phyloP scores from a whole-genome alignment of 768 basidiomycete genomes.

The Phlebiopsis gigantea region DNA sequence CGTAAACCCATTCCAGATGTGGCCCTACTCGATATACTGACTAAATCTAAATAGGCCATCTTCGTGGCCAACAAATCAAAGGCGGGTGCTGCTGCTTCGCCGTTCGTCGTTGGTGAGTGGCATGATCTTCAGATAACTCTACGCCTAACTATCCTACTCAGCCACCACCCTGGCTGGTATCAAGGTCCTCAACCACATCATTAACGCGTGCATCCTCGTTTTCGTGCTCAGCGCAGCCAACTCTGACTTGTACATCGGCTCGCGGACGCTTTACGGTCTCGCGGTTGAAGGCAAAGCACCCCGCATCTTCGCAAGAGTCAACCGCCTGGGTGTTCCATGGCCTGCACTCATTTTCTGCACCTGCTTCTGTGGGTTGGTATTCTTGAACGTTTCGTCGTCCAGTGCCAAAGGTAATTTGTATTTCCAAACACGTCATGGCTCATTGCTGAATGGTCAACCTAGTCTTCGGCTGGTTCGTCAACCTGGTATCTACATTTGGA shows the following conservation, averaged over 20 bases:
- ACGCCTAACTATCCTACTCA: background rate
- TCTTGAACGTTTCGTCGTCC: conserved; percentile 48
- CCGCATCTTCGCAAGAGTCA: conserved; percentile 32
- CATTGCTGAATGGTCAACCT: background rate
- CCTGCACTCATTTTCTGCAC: conserved; percentile 47
- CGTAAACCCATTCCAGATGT: conserved; percentile 21
- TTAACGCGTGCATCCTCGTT: conserved; percentile 58
- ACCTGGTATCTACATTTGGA: conserved; percentile 36
- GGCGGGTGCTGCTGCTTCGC: conserved; percentile 52
- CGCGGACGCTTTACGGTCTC: conserved; percentile 42
- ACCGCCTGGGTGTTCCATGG: conserved; percentile 31
- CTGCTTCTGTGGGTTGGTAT: conserved; percentile 50
- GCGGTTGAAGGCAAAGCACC: conserved; percentile 45
- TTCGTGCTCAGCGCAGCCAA: conserved; percentile 62
- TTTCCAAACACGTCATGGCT: background rate
- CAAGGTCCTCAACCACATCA: conserved; percentile 53
- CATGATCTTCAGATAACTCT: background rate
- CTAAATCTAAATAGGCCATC: conserved; percentile 20
- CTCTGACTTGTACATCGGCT: conserved; percentile 54
- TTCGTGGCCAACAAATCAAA: conserved; percentile 36
- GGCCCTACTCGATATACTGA: background rate
- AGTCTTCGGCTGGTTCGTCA: conserved; percentile 35
- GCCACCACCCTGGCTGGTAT: conserved; percentile 47
- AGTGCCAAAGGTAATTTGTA: conserved; percentile 40
- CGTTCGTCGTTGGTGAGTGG: conserved; percentile 49